These are phyloP conservation scores for Polychytrium aggregatum DNA, from an alignment of 192 early-diverging fungal species.

Conservation along the genomic window DNA sequence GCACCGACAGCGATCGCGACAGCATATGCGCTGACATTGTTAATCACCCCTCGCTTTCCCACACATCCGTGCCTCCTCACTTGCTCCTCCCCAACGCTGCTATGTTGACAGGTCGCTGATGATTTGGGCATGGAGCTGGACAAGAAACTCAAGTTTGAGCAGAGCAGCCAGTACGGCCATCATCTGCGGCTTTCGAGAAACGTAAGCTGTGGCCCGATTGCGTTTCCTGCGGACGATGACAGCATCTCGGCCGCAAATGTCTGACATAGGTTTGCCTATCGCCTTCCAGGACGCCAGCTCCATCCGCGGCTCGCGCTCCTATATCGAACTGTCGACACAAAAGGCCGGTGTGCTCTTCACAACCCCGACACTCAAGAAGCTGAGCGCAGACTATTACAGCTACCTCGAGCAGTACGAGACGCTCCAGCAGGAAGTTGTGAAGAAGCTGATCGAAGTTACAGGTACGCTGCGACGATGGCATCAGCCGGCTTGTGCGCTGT, in stretches of 20 bases:
- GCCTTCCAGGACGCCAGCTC: slow-evolving; percentile 44
- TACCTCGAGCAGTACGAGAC: slow-evolving; percentile 51
- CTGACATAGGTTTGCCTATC: too few species aligned
- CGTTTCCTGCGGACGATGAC: slow-evolving; percentile 1
- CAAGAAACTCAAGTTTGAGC: slow-evolving; percentile 86
- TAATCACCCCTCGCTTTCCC: too few species aligned
- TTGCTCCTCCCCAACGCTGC: too few species aligned
- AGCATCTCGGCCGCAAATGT: neutral
- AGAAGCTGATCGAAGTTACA: slow-evolving; percentile 79
- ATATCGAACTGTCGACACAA: slow-evolving; percentile 77
- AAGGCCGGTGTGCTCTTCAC: slow-evolving; percentile 86
- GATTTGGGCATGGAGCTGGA: slow-evolving; percentile 65
- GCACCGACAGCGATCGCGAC: neutral
- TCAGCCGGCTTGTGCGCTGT: too few species aligned
- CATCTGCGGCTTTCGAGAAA: slow-evolving; percentile 68
- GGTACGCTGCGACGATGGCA: too few species aligned
- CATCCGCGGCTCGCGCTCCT: slow-evolving; percentile 58
- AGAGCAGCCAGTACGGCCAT: slow-evolving; percentile 69
- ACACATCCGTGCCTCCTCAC: too few species aligned
- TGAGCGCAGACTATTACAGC: slow-evolving; percentile 51
- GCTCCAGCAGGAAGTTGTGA: slow-evolving; percentile 62
- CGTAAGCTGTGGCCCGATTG: slow-evolving; percentile 15
- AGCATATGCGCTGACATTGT: too few species aligned
- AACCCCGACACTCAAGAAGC: slow-evolving; percentile 52
- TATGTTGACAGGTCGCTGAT: slow-evolving; percentile 38